Evolutionary conservation across 306 rosid genomes (phyloP).

Genomic region (Elaeagnus macrophylla): DNA sequence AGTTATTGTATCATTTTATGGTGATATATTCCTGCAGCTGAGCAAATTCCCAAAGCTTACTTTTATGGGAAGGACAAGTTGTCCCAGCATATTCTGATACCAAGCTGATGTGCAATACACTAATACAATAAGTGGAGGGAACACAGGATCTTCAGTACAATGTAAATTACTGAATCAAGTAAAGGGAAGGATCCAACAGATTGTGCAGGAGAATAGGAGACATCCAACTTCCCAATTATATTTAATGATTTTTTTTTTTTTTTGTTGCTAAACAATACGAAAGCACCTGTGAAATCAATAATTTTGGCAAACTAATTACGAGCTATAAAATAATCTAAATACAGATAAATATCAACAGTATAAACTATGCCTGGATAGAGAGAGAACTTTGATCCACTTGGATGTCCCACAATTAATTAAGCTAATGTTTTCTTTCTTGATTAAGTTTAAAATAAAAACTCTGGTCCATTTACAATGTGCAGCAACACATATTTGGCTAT

Average conservation of each 20-base stretch:
- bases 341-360: background rate
- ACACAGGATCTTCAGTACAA: no score
- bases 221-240: slow-evolving; percentile 10
- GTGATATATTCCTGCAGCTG: slow-evolving; percentile 2
- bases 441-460: no score
- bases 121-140: no score
- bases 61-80: slow-evolving; percentile 8
- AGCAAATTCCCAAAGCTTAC: slow-evolving; percentile 14
- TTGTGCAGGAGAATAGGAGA: slow-evolving; percentile 4
- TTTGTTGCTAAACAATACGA: slow-evolving; percentile 2
- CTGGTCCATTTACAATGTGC: no score
- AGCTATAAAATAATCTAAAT: background rate
- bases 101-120: no score
- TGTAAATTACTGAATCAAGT: no score
- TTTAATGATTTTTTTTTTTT: slow-evolving; percentile 12
- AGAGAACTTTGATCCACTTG: no score
- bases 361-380: background rate
- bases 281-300: slow-evolving; percentile 4
- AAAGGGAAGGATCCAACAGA: slow-evolving; percentile 6
- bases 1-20: slow-evolving; percentile 28
- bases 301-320: background rate
- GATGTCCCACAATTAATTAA: no score
- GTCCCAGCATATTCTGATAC: slow-evolving; percentile 13
- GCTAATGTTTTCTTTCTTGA: no score
- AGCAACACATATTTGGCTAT: no score